Evolutionary conservation across 1,284 basidiomycete species (phyloP).

Genomic region (Ganoderma leucocontextum): DNA sequence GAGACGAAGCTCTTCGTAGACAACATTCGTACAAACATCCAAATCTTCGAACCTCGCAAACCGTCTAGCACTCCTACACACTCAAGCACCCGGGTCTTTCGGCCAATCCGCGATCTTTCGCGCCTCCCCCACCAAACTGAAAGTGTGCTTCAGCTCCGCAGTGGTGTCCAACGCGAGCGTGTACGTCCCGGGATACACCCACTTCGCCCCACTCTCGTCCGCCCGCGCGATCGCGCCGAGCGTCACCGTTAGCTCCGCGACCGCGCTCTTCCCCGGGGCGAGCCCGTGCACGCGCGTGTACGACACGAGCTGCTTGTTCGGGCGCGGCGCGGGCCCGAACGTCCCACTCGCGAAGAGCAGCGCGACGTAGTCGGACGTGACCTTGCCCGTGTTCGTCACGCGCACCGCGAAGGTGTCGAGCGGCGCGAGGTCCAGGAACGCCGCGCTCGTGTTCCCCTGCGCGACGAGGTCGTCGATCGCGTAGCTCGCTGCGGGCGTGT

Average conservation of each 20-base stretch:
- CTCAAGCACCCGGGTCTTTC: conserved; percentile 30
- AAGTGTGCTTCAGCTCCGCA: conserved; percentile 44
- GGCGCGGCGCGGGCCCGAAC: conserved; percentile 57
- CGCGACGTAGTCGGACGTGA: conserved; percentile 64
- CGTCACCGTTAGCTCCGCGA: conserved; percentile 52
- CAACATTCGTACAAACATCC: background rate
- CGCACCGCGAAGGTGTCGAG: conserved; percentile 58
- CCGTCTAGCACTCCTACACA: background rate
- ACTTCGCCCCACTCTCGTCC: conserved; percentile 55
- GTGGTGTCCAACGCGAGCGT: conserved; percentile 43
- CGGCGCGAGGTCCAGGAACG: conserved; percentile 51
- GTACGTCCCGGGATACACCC: conserved; percentile 58
- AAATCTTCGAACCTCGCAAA: background rate
- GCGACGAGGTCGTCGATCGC: conserved; percentile 40
- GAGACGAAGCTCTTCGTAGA: background rate
- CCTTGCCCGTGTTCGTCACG: conserved; percentile 57
- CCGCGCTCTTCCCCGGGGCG: conserved; percentile 45
- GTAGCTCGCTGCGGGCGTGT: conserved; percentile 20
- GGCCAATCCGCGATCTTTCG: conserved; percentile 53
- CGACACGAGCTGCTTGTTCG: conserved; percentile 59
- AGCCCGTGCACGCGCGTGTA: conserved; percentile 57
- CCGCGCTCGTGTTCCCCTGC: conserved; percentile 33
- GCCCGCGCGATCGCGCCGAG: conserved; percentile 60
- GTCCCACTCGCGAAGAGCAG: conserved; percentile 58
- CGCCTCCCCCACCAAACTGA: conserved; percentile 52